These are phyloP conservation scores for Aspergillus quadricinctus DNA, from an alignment of 2,329 filamentous ascomycete species.

Conservation along the genomic window DNA sequence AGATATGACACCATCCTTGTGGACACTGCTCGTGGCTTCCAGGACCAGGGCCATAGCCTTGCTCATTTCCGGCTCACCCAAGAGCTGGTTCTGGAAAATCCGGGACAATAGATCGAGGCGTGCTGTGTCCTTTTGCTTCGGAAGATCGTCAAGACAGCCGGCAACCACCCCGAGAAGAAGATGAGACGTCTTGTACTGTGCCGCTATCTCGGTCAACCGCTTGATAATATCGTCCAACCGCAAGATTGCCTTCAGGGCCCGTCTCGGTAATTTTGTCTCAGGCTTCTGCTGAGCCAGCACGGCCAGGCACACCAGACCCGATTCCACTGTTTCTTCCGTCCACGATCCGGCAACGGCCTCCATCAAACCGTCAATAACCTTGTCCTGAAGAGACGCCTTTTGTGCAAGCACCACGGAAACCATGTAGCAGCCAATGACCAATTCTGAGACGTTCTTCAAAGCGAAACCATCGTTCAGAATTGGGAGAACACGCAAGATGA, in stretches of 20 bases:
- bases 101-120: constrained; percentile 46
- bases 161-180: constrained; percentile 35
- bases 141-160: constrained; percentile 29
- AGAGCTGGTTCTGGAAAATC: constrained; percentile 29
- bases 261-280: constrained; percentile 63
- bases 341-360: constrained; percentile 77
- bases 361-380: constrained; percentile 81
- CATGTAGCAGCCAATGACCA: constrained; percentile 89
- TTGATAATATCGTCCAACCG: constrained; percentile 30
- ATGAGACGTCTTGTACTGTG: constrained; percentile 30
- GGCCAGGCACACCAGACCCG: constrained; percentile 73
- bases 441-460: constrained; percentile 68
- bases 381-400: constrained; percentile 74
- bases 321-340: constrained; percentile 65
- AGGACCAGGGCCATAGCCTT: constrained; percentile 32
- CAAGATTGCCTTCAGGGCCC: constrained; percentile 56
- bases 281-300: constrained; percentile 77
- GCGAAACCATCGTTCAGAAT: constrained; percentile 73
- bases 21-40: constrained; percentile 41
- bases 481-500: constrained; percentile 64
- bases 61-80: constrained; percentile 28
- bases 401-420: constrained; percentile 78
- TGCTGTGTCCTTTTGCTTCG: constrained; percentile 28
- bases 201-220: constrained; percentile 30
- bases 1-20: constrained; percentile 37